Base-by-base conservation (phyloP, 2,329 filamentous ascomycete genomes). In the Purpureocillium lavendulum region DNA sequence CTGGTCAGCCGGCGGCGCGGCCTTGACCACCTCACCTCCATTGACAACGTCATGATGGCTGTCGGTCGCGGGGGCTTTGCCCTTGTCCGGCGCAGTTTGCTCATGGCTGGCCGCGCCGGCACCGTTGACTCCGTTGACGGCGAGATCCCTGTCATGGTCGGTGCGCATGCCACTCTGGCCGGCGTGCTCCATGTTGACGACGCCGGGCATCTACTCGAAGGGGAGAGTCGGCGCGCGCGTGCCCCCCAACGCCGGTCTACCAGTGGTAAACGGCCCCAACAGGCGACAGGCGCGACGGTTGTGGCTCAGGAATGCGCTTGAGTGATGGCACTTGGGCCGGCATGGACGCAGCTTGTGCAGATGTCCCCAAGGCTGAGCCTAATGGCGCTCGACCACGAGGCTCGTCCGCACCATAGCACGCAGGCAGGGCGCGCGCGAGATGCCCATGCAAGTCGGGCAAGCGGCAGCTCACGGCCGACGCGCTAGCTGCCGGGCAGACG, bases 181-280 rank as follows among this genome's bases (percentile, higher is more conserved):
- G 58, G 70, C 70, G 61, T 69, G 67, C 49, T 76, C 71, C 71
- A 75, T 76, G 50, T 65, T 69, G 62, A 73, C 63, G 51, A 65
- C 54, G 51, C 71, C 69, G 46, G 72, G 70, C 72, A 75, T 75
- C 53, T 52, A 56, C 46, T 43, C 41, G 43, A 28, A 28, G 17
- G 10, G 13, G 12, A 31, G 29, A 38, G 37, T 34, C 15, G 21
- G 21, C 39, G 16, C 31, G 40, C 42, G 42, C 39, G 40, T 40
- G 40, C 35, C 36, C 40, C 42, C 42, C 40, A 39, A 40, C 44
- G 32, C 32, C 26, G 13, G 29, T 38, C 36, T 32, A 31, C 36
- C 36, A 37, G 39, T 36, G 34, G 35, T 46, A 34, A 35, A 15
- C 40, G 47, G 46, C 48, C 42, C 48, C 42, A 38, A 28, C 16